Evolutionary conservation across 108 stramenopile species (phyloP).

Genomic region (Pelagomonas calceolata): DNA sequence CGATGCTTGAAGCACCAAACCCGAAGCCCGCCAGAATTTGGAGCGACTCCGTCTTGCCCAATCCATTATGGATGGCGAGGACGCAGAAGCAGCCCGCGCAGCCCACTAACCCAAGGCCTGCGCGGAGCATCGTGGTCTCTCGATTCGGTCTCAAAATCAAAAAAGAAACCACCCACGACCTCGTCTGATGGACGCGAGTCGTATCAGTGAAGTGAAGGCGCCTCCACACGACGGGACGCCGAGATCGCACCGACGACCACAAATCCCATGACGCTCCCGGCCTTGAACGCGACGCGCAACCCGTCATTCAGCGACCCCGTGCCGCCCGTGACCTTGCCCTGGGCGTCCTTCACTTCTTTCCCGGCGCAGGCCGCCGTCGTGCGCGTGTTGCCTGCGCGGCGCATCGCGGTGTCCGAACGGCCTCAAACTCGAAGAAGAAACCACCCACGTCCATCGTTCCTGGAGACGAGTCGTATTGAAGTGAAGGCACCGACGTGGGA

Average conservation of each 20-base stretch:
- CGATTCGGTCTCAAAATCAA: too few species aligned
- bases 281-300: conserved; percentile 76
- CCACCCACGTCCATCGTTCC: too few species aligned
- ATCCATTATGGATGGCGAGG: too few species aligned
- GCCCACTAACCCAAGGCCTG: conserved; percentile 41
- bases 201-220: too few species aligned
- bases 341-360: neutral
- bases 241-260: conserved; percentile 33
- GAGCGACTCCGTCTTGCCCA: conserved; percentile 21
- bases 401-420: too few species aligned
- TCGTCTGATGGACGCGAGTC: too few species aligned
- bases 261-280: conserved; percentile 56
- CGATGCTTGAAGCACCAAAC: conserved; percentile 87
- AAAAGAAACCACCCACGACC: too few species aligned
- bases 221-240: too few species aligned
- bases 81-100: neutral
- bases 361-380: conserved; percentile 40
- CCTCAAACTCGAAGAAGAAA: too few species aligned
- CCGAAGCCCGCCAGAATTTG: conserved; percentile 75
- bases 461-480: too few species aligned
- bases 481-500: too few species aligned
- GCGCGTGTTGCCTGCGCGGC: conserved; percentile 85
- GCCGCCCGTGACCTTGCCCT: neutral
- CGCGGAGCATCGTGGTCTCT: too few species aligned
- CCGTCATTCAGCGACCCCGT: conserved; percentile 59